Evolutionary conservation across 2,329 filamentous ascomycete genomes (phyloP), one percentile per base, ranked within the genome.

Genomic region (Scolecobasidium constrictum): DNA sequence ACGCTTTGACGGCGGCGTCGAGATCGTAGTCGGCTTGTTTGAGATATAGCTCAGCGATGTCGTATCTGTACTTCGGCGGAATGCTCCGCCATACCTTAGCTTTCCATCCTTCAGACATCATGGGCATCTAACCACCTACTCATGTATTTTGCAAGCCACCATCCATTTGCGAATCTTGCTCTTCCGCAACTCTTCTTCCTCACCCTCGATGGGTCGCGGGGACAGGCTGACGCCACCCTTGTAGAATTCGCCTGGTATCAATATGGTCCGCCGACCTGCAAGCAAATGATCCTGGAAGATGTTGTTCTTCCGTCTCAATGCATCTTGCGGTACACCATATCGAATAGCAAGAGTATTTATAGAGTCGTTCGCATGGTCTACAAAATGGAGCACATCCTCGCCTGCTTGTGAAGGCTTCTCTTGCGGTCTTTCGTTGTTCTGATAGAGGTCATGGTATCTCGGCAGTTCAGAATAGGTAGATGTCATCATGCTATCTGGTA

Each of bases 1-100:
- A 87, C 3, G 72, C 68, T 28, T 73, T 68, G 5, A 83, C 71
- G 0, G 84, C 83, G 20, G 62, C 58, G 3, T 77, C 73, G 13
- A 88, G 63, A 51, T 86, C 71, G 57, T 83, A 86, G 5, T 70
- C 68, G 17, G 70, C 66, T 57, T 85, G 79, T 53, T 86, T 74
- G 35, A 92, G 69, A 58, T 92, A 92, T 16, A 88, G 57, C 20
- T 83, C 58, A 2, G 85, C 85, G 40, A 86, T 68, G 55, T 86
- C 81, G 50, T 78, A 78, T 51, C 72, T 75, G 49, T 56, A 50
- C 31, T 44, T 50, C 43, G 49, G 48, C 45, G 52, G 47, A 51
- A 64, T 45, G 51, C 59, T 66, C 60, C 56, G 47, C 51, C 47
- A 43, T 33, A 43, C 38, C 52, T 67, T 51, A 67, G 62, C 50